Evolutionary conservation across 306 rosid genomes (phyloP).

Genomic region (Acmispon strigosus): DNA sequence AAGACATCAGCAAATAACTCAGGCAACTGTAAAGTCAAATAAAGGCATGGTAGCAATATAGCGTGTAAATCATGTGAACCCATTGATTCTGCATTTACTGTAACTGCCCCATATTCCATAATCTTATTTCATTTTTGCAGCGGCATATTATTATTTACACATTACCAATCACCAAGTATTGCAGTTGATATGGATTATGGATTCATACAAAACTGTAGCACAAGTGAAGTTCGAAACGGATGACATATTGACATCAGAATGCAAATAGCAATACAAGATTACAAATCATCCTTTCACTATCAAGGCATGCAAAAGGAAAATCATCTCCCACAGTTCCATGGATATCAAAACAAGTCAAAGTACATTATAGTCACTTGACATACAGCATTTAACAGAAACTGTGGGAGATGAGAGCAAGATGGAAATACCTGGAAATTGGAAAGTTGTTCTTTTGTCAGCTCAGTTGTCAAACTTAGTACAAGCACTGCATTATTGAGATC

Average conservation of each 20-base stretch:
- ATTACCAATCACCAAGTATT: neutral
- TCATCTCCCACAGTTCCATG: neutral
- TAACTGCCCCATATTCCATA: neutral
- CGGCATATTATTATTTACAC: neutral
- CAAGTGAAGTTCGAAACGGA: neutral
- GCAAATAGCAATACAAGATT: neutral
- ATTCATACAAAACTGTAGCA: neutral
- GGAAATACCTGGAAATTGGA: constrained; percentile 63
- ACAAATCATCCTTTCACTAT: neutral
- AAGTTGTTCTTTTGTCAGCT: constrained; percentile 61
- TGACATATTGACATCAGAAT: neutral
- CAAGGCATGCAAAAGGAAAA: neutral
- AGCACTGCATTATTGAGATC: constrained; percentile 84
- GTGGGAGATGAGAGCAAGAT: neutral
- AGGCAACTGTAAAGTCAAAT: neutral
- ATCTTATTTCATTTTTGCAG: neutral
- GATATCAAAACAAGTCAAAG: neutral
- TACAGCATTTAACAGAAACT: neutral
- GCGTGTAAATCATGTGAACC: neutral
- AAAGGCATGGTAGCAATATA: neutral
- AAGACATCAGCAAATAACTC: constrained; percentile 1
- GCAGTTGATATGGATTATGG: neutral
- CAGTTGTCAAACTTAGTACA: constrained; percentile 50
- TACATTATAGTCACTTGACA: neutral
- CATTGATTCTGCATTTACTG: neutral